Conservation (phyloP, 805 yeast genomes). For the Suhomyces sp. region DNA sequence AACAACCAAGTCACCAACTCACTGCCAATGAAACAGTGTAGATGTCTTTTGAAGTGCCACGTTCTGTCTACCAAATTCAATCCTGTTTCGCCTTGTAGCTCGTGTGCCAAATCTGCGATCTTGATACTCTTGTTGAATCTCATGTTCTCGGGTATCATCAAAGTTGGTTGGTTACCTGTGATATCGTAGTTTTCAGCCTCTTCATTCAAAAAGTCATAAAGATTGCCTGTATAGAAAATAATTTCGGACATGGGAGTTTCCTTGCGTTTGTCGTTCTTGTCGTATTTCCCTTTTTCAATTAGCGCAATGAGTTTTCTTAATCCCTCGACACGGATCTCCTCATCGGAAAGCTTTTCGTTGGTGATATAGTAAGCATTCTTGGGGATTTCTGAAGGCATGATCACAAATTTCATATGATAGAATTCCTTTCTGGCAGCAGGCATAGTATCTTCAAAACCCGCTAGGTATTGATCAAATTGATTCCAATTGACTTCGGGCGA, state of each 20-base stretch:
- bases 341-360: constrained; percentile 67
- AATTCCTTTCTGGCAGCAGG: constrained; percentile 51
- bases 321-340: constrained; percentile 93
- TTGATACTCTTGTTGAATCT: constrained; percentile 51
- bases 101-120: constrained; percentile 53
- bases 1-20: constrained; percentile 85
- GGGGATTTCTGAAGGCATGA: constrained; percentile 75
- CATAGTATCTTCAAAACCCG: constrained; percentile 80
- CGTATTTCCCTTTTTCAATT: constrained; percentile 56
- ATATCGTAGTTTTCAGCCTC: constrained; percentile 43
- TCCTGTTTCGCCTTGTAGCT: constrained; percentile 65
- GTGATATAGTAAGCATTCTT: constrained; percentile 46
- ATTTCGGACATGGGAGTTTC: constrained; percentile 60
- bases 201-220: constrained; percentile 58
- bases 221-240: constrained; percentile 81
- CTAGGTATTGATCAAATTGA: constrained; percentile 82
- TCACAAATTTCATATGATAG: constrained; percentile 77
- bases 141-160: constrained; percentile 30
- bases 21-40: constrained; percentile 77
- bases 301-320: constrained; percentile 62
- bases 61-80: constrained; percentile 70
- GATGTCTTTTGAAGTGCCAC: constrained; percentile 86
- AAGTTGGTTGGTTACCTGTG: constrained; percentile 35
- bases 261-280: constrained; percentile 21
- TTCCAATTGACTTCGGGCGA: constrained; percentile 79